These are phyloP conservation scores for Podospora pseudocomata DNA, from an alignment of 495 filamentous ascomycete genomes.

Conservation along the genomic window DNA sequence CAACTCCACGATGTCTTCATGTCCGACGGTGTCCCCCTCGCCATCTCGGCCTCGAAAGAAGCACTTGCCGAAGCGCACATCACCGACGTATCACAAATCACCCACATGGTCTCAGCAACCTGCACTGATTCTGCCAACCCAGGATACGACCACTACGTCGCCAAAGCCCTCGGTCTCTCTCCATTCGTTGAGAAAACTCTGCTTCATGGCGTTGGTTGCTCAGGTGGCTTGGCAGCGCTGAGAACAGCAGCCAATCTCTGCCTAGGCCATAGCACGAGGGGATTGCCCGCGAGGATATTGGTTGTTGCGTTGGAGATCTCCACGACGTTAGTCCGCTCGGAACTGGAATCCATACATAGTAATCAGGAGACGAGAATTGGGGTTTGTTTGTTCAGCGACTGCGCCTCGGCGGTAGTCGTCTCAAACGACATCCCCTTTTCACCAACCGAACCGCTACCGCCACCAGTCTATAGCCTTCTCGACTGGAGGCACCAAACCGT, in stretches of 20 bases:
- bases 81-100: constrained; percentile 46
- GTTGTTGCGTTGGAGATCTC: constrained; percentile 60
- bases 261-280: constrained; percentile 50
- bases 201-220: constrained; percentile 61
- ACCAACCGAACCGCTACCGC: constrained; percentile 49
- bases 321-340: constrained; percentile 55
- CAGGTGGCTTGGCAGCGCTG: constrained; percentile 60
- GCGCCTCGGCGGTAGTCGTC: constrained; percentile 56
- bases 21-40: constrained; percentile 55
- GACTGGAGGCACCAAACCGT: constrained; percentile 56
- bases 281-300: constrained; percentile 53
- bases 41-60: constrained; percentile 54
- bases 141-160: constrained; percentile 63
- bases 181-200: constrained; percentile 54
- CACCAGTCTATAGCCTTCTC: constrained; percentile 52
- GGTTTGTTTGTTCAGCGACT: constrained; percentile 60
- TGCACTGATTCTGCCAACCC: constrained; percentile 67
- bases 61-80: constrained; percentile 55
- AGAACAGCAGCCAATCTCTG: constrained; percentile 60
- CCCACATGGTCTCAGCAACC: constrained; percentile 63
- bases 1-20: constrained; percentile 55
- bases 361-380: constrained; percentile 55
- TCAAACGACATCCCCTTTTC: constrained; percentile 55
- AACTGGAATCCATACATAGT: constrained; percentile 54
- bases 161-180: constrained; percentile 50